A percentile compares a stretch with the other conserved stretches of the same genome.
phyloP scores from a whole-genome alignment of 148 eudicot genomes.

The Rheum nobile region DNA sequence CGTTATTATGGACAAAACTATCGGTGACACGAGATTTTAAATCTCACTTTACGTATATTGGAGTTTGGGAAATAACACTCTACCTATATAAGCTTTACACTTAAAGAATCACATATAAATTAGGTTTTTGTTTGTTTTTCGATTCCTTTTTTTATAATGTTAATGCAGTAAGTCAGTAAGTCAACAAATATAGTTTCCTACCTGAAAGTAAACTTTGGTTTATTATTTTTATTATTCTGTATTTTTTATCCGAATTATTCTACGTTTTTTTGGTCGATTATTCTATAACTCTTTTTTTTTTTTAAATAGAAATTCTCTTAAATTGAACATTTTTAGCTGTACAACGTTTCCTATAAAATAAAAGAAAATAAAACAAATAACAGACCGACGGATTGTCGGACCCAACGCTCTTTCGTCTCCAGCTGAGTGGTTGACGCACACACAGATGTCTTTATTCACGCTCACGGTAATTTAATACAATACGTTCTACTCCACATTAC shows the following conservation, averaged over 20 bases:
- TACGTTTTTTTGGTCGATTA: too few species aligned
- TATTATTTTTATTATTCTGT: too few species aligned
- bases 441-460: not conserved
- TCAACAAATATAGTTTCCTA: too few species aligned
- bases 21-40: not conserved
- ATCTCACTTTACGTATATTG: not conserved
- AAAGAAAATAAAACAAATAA: not conserved
- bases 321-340: not conserved
- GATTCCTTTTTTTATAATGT: too few species aligned
- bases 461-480: not conserved
- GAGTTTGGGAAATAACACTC: not conserved
- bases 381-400: not conserved
- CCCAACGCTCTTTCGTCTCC: not conserved
- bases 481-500: too few species aligned
- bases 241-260: too few species aligned
- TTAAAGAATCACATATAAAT: not conserved
- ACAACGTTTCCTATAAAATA: not conserved
- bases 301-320: too few species aligned
- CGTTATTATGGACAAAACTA: not conserved
- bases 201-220: too few species aligned
- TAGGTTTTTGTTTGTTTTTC: too few species aligned
- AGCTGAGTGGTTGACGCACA: not conserved
- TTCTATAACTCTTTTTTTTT: too few species aligned
- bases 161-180: too few species aligned
- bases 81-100: not conserved